Evolutionary conservation across 2,329 filamentous ascomycete genomes (phyloP), one percentile per base, ranked within the genome.

Genomic region (Epichloe festucae): DNA sequence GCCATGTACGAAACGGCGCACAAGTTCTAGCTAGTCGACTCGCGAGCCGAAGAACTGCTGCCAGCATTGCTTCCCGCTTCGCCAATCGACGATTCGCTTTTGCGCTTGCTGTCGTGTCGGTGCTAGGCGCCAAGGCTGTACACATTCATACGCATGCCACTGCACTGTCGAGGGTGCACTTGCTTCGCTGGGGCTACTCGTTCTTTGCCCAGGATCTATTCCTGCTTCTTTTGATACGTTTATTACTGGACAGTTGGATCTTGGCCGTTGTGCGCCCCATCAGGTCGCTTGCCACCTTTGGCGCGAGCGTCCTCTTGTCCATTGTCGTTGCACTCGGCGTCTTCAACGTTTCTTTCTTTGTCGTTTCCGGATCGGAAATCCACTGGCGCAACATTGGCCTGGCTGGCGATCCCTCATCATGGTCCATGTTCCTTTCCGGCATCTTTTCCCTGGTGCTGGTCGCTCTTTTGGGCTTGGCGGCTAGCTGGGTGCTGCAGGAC

Each of bases 311-410:
- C 17, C 15, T 46, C 23, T 49, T 63, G 21, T 43, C 49, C 12
- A 57, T 57, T 51, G 57, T 59, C 53, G 55, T 60, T 17, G 39
- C 52, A 1, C 49, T 67, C 5, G 59, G 62, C 36, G 50, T 58
- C 31, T 51, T 62, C 27, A 61, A 57, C 23, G 55, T 58, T 27
- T 58, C 58, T 19, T 64, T 62, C 57, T 62, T 58, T 41, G 41
- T 53, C n/a, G 58, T 61, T 2, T 54, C 65, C 1, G 65, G 65
- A 17, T 61, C 61, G 6, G 65, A 69, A 49, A 59, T 69, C 3
- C 66, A 65, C 39, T 66, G 66, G 58, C 59, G 63, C 43, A 67
- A 69, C 46, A 53, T 66, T 21, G 63, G 55, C 12, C 46, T 67
- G 8, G 61, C 60, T 0, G 56, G 58, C 10, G 67, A 68, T 36